A percentile compares a stretch with the other conserved stretches of the same genome.
These are phyloP conservation scores for Cordyceps cicadae DNA, from an alignment of 2,329 filamentous ascomycete genomes.

Conservation along the genomic window DNA sequence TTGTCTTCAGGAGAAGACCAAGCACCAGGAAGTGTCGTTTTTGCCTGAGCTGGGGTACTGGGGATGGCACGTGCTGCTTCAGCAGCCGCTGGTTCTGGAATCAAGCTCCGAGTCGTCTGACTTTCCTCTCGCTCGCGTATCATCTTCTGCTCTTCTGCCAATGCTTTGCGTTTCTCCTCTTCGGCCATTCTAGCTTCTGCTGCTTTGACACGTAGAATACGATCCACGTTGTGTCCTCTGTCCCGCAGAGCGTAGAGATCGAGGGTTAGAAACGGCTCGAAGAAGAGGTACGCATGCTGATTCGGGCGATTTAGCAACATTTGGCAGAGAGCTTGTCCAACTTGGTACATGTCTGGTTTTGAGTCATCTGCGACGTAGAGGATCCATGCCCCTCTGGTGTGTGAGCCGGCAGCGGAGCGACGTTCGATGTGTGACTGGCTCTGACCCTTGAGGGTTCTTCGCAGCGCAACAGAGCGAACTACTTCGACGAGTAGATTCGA, in stretches of 20 bases:
- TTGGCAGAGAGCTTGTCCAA: slow-evolving; percentile 78
- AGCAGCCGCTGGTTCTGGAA: slow-evolving; percentile 18
- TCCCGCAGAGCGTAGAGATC: slow-evolving; percentile 73
- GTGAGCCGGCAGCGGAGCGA: slow-evolving; percentile 60
- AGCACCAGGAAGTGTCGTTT: slow-evolving; percentile 59
- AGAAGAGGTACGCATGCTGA: slow-evolving; percentile 79
- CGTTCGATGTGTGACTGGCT: slow-evolving; percentile 64
- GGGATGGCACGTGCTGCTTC: slow-evolving; percentile 31
- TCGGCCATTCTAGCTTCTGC: slow-evolving; percentile 84
- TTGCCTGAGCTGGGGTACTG: slow-evolving; percentile 33
- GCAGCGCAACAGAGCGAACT: slow-evolving; percentile 70
- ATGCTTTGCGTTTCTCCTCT: slow-evolving; percentile 64
- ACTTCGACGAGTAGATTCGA: slow-evolving; percentile 71
- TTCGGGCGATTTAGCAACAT: slow-evolving; percentile 74
- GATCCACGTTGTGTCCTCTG: slow-evolving; percentile 93
- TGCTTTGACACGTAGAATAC: slow-evolving; percentile 80
- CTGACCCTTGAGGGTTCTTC: slow-evolving; percentile 65
- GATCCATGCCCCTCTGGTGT: slow-evolving; percentile 46
- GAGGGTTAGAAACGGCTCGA: slow-evolving; percentile 84
- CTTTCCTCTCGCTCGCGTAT: slow-evolving; percentile 49
- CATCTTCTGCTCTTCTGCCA: slow-evolving; percentile 63
- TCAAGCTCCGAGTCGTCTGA: slow-evolving; percentile 27
- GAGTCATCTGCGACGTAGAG: slow-evolving; percentile 66
- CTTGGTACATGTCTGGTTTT: slow-evolving; percentile 78
- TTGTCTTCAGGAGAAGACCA: slow-evolving; percentile 59